Evolutionary conservation across 2,329 filamentous ascomycete genomes (phyloP).

Genomic region (Exserohilum turcica): DNA sequence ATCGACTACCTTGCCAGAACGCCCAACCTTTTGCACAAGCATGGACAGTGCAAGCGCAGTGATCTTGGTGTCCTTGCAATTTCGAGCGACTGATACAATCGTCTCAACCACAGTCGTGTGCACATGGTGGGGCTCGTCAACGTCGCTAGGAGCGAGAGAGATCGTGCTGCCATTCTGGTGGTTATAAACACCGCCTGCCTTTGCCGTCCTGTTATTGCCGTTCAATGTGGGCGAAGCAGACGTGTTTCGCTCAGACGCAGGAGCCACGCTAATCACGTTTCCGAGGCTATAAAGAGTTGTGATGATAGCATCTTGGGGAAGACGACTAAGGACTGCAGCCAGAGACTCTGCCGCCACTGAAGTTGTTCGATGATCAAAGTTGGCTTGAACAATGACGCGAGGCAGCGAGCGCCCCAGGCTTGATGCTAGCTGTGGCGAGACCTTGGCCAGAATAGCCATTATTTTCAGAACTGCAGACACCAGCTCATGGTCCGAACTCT

Average conservation of each 20-base stretch:
- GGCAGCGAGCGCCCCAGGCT: slow-evolving; percentile 79
- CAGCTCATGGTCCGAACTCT: slow-evolving; percentile 80
- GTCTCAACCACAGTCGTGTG: slow-evolving; percentile 93
- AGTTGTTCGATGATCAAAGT: slow-evolving; percentile 70
- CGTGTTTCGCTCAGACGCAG: slow-evolving; percentile 55
- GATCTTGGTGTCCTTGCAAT: slow-evolving; percentile 86
- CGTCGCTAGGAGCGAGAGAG: slow-evolving; percentile 73
- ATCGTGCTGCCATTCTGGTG: slow-evolving; percentile 74
- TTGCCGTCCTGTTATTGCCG: slow-evolving; percentile 54
- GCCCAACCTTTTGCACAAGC: slow-evolving; percentile 92
- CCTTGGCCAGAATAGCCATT: slow-evolving; percentile 78
- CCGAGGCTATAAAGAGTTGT: slow-evolving; percentile 96
- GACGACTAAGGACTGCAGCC: slow-evolving; percentile 76
- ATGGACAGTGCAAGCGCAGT: slow-evolving; percentile 92
- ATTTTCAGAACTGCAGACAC: slow-evolving; percentile 79
- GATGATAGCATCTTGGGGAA: slow-evolving; percentile 92
- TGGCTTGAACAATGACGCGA: slow-evolving; percentile 84
- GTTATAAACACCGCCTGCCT: slow-evolving; percentile 42
- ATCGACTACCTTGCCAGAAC: slow-evolving; percentile 80
- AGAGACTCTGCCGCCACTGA: slow-evolving; percentile 81
- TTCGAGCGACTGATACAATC: slow-evolving; percentile 85
- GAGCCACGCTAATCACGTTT: slow-evolving; percentile 83
- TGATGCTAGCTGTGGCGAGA: slow-evolving; percentile 74
- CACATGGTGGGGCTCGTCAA: slow-evolving; percentile 77
- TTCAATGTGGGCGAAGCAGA: slow-evolving; percentile 57